Percentiles rank a stretch among this genome's conserved stretches.
These are phyloP conservation scores for Xylaria intraflava DNA, from an alignment of 495 filamentous ascomycete genomes.

Conservation along the genomic window DNA sequence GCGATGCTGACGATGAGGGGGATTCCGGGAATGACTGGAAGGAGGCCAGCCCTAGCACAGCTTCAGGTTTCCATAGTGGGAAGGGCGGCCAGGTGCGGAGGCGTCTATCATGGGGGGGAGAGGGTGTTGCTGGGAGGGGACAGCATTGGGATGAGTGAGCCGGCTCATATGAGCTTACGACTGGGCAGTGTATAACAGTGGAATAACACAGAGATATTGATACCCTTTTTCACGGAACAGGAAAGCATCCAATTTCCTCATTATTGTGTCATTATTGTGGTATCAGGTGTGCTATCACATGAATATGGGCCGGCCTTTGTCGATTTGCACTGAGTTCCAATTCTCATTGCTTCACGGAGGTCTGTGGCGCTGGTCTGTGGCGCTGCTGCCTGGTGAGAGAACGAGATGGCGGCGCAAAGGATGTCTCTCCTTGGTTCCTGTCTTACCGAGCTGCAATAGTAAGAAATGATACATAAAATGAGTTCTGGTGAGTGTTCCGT, in stretches of 20 bases:
- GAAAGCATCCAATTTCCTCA: background rate
- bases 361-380: too few relatives aligned
- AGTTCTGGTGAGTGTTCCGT: too few relatives aligned
- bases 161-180: background rate
- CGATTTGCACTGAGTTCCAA: too few relatives aligned
- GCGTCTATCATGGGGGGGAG: slow-evolving; percentile 17
- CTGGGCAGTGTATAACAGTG: background rate
- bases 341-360: too few relatives aligned
- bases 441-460: too few relatives aligned
- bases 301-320: too few relatives aligned
- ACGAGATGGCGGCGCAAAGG: too few relatives aligned
- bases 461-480: too few relatives aligned
- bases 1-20: slow-evolving; percentile 34
- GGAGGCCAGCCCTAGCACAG: slow-evolving; percentile 45
- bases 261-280: too few relatives aligned
- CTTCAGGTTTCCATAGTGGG: slow-evolving; percentile 40
- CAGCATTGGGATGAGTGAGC: background rate
- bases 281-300: too few relatives aligned
- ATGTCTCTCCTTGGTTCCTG: too few relatives aligned
- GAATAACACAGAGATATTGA: background rate
- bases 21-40: slow-evolving; percentile 26
- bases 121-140: slow-evolving; percentile 2
- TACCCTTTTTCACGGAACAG: background rate
- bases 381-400: too few relatives aligned
- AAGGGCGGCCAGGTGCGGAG: slow-evolving; percentile 13